phyloP scores from a whole-genome alignment of 192 early-diverging fungal species.

The Glomus cerebriforme region DNA sequence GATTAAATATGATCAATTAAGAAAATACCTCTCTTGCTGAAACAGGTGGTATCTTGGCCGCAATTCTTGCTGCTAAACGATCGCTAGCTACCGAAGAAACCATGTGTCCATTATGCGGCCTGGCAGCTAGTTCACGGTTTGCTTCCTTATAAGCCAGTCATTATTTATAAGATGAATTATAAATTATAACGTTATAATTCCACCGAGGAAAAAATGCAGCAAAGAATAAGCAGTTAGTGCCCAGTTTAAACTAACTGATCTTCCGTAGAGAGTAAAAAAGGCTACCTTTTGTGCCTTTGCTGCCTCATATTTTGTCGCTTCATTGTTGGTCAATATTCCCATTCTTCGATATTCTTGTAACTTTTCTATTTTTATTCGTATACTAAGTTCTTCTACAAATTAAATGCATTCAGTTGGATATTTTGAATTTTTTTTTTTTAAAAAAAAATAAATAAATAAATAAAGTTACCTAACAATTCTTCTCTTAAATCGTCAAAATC shows the following conservation, averaged over 20 bases:
- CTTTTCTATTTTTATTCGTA: conserved; percentile 17
- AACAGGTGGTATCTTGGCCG: background rate
- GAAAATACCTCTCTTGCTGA: background rate
- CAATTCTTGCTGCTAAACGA: conserved; percentile 15
- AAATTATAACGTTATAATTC: background rate
- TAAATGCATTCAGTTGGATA: background rate
- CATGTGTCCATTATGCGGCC: background rate
- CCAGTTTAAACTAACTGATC: conserved; percentile 1
- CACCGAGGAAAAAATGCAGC: background rate
- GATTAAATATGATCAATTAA: background rate
- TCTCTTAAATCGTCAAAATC: conserved; percentile 22
- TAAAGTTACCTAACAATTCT: conserved; percentile 8
- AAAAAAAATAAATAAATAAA: background rate
- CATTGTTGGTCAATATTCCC: conserved; percentile 17
- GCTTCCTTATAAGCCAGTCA: background rate
- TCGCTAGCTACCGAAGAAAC: background rate
- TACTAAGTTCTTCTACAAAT: background rate
- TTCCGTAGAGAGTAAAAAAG: background rate
- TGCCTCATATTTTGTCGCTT: conserved; percentile 13
- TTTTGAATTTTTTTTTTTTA: background rate
- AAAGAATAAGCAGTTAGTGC: background rate
- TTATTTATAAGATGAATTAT: background rate
- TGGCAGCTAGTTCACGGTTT: conserved; percentile 20
- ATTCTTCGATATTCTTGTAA: conserved; percentile 28
- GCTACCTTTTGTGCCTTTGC: conserved; percentile 22